Evolutionary conservation across 345 rosid genomes (phyloP).

Genomic region (Carallia pectinifolia): DNA sequence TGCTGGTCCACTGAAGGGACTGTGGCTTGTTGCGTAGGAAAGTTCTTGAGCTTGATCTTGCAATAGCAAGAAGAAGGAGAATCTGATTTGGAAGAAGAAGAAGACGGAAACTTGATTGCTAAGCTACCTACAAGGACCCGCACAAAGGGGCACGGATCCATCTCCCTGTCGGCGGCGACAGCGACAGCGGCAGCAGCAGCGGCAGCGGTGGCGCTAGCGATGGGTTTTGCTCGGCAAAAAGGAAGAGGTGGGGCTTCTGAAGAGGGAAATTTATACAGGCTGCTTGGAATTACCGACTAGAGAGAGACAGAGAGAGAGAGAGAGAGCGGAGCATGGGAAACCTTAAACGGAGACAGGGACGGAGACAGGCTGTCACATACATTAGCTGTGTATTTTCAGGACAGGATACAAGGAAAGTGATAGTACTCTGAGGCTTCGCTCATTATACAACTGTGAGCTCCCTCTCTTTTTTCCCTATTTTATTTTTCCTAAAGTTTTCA

Average conservation of each 20-base stretch:
- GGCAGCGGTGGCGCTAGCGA: neutral
- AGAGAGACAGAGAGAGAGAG: too few relatives aligned
- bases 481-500: too few relatives aligned
- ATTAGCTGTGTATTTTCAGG: constrained; percentile 37
- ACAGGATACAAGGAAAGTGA: neutral
- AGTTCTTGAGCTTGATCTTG: constrained; percentile 57
- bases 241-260: neutral
- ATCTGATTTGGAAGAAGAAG: constrained; percentile 26
- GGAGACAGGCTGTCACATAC: constrained; percentile 60
- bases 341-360: neutral
- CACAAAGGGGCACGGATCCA: constrained; percentile 97
- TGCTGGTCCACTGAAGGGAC: constrained; percentile 35
- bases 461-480: neutral
- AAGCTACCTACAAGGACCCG: constrained; percentile 78
- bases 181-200: neutral
- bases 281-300: neutral
- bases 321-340: neutral
- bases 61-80: neutral
- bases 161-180: constrained; percentile 6
- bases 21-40: constrained; percentile 44
- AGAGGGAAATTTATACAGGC: neutral
- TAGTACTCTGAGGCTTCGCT: neutral
- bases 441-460: constrained; percentile 4
- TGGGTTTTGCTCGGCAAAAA: neutral
- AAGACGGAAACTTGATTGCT: constrained; percentile 49